Percentiles rank a stretch among this genome's conserved stretches.
phyloP scores from a whole-genome alignment of 2,329 filamentous ascomycete species.

The Diaporthe helianthi region DNA sequence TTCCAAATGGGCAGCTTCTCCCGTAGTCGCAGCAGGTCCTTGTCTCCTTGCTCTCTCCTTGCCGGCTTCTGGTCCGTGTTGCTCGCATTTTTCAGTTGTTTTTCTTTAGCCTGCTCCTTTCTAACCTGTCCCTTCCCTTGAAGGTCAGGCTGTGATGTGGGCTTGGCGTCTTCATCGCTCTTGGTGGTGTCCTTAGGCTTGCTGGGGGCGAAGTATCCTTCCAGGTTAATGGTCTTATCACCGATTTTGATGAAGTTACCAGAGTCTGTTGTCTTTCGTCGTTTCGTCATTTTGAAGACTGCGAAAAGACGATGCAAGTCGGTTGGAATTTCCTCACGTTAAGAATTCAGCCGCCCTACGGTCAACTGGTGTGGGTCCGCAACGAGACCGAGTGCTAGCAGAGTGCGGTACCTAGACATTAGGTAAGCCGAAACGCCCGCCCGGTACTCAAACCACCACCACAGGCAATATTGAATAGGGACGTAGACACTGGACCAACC shows the following conservation, averaged over 20 bases:
- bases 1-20: constrained; percentile 82
- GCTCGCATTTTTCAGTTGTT: background rate
- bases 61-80: constrained; percentile 36
- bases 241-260: constrained; percentile 53
- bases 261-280: constrained; percentile 44
- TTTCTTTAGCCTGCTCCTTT: background rate
- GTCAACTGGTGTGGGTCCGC: background rate
- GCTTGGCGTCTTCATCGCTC: background rate
- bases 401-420: background rate
- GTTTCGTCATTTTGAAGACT: constrained; percentile 33
- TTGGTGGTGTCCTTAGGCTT: constrained; percentile 37
- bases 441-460: background rate
- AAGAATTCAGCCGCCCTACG: background rate
- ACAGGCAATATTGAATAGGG: background rate
- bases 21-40: constrained; percentile 51
- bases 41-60: constrained; percentile 37
- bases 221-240: constrained; percentile 56
- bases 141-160: background rate
- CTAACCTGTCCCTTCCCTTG: background rate
- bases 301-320: too few relatives aligned
- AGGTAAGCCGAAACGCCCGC: background rate
- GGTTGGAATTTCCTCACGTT: background rate
- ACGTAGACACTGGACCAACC: background rate
- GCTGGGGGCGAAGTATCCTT: constrained; percentile 55
- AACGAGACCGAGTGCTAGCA: background rate